Base-by-base conservation (phyloP, 805 yeast genomes). In the Candida vaughaniae region DNA sequence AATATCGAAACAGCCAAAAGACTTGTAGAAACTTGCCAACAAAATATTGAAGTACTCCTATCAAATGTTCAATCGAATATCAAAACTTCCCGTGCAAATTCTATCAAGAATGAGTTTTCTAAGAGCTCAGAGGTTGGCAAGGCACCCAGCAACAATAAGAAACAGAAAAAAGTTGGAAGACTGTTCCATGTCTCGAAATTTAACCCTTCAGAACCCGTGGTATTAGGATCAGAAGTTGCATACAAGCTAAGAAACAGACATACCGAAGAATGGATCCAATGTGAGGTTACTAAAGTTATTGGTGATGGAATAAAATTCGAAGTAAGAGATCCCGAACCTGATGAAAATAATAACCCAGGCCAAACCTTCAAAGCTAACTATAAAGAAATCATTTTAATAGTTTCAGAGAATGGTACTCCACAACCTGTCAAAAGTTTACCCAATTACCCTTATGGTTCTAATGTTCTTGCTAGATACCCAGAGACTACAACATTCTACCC, bases 261-360 rank as follows among this genome's bases (percentile, higher is more conserved):
- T 31, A 71, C 77, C n/a, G 90, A 83, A 33, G 98, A 91, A 55
- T 93, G 99, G 99, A 88, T 93, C 49, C 96, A 87, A 57, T 93
- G 99, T 64, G 88, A 85, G 52, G 95, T 93, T 11, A 75, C 82
- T 18, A 80, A 77, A 47, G 79, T 91, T 3, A 61, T 79, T n/a
- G 77, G 78, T 1, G 95, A 87, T 47, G 91, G 93, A 1, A 65
- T 48, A 5, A 72, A 77, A 41, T 89, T 82, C 56, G 98, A 93
- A 60, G 90, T 93, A n/a, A 78, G 87, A 49, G 99, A 93, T 58
- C 96, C 98, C 0, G 99, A 93, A 53, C 98, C 99, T 0, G 99
- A 93, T 53, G 98, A 91, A 52, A 75, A 80, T 48, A 86, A 85
- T 45, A 87, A 90, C 39, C 85, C 90, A 3, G 96, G 96, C 2